These are phyloP conservation scores for Suillus spraguei DNA, from an alignment of 768 basidiomycete species.

Conservation along the genomic window DNA sequence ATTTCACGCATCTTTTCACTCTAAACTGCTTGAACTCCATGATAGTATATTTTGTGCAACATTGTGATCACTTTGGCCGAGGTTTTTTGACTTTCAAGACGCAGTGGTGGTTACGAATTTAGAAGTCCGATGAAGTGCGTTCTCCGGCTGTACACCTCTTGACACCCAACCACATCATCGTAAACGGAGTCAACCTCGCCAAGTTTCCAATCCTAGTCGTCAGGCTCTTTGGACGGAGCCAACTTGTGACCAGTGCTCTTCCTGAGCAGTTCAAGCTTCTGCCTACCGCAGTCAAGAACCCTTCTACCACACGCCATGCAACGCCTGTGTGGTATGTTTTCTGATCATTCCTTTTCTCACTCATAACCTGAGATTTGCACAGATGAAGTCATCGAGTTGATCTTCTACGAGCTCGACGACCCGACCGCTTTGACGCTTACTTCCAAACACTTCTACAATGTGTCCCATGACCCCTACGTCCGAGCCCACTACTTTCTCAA, in stretches of 20 bases:
- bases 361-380: slow-evolving; percentile 3
- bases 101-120: slow-evolving; percentile 31
- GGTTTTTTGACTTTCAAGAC: neutral
- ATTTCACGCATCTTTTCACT: slow-evolving; percentile 3
- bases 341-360: slow-evolving; percentile 17
- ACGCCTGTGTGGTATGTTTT: slow-evolving; percentile 63
- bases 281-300: slow-evolving; percentile 5
- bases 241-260: neutral
- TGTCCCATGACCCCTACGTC: slow-evolving; percentile 75
- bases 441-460: slow-evolving; percentile 58
- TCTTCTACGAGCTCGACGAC: slow-evolving; percentile 72
- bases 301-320: slow-evolving; percentile 45
- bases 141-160: slow-evolving; percentile 35
- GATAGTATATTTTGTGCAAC: slow-evolving; percentile 2
- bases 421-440: slow-evolving; percentile 59
- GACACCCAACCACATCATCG: slow-evolving; percentile 36
- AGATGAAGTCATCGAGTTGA: slow-evolving; percentile 72
- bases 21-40: slow-evolving; percentile 1
- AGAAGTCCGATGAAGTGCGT: slow-evolving; percentile 38
- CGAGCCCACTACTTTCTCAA: slow-evolving; percentile 77
- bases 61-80: neutral
- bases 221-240: neutral
- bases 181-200: slow-evolving; percentile 28
- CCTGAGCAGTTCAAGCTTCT: slow-evolving; percentile 12
- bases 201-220: neutral